Percentiles rank a stretch among this genome's conserved stretches.
Evolutionary conservation across 225 moss, liverwort and hornwort genomes (phyloP).

Genomic region (Straminergon stramineum): DNA sequence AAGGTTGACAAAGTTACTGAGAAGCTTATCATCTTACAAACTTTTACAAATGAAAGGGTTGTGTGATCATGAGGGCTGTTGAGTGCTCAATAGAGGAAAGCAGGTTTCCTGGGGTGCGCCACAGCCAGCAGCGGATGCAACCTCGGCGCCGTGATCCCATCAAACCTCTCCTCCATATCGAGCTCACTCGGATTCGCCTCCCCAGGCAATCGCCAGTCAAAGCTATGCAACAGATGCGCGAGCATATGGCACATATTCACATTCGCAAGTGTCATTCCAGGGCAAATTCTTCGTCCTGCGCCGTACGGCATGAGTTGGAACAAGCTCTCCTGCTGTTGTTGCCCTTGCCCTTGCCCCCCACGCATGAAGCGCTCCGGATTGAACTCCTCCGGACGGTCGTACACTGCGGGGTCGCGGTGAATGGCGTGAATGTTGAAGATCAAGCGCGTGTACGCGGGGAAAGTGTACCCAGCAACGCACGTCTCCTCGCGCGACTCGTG

Average conservation of each 20-base stretch:
- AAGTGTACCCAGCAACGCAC: conserved; percentile 24
- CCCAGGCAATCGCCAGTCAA: conserved; percentile 12
- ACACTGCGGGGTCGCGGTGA: conserved; percentile 30
- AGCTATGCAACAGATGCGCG: conserved; percentile 25
- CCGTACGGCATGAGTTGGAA: conserved; percentile 46
- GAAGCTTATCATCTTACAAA: neutral
- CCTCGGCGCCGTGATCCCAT: conserved; percentile 21
- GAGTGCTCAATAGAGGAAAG: conserved; percentile 6
- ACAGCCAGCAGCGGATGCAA: conserved; percentile 8
- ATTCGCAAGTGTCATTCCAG: conserved; percentile 52
- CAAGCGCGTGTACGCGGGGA: conserved; percentile 58
- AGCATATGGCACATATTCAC: conserved; percentile 21
- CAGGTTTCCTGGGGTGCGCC: conserved; percentile 14
- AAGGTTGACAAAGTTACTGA: neutral
- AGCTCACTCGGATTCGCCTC: neutral
- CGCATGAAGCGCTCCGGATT: conserved; percentile 4
- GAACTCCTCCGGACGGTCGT: conserved; percentile 40
- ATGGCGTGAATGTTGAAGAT: conserved; percentile 39
- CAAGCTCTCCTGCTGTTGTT: neutral
- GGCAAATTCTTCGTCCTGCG: conserved; percentile 63
- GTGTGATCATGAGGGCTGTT: neutral
- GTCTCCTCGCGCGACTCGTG: conserved; percentile 34
- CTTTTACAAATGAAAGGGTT: neutral
- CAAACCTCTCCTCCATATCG: conserved; percentile 19
- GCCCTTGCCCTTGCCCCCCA: neutral